These are phyloP conservation scores for Pholiota molesta DNA, from an alignment of 768 basidiomycete genomes.

Conservation along the genomic window DNA sequence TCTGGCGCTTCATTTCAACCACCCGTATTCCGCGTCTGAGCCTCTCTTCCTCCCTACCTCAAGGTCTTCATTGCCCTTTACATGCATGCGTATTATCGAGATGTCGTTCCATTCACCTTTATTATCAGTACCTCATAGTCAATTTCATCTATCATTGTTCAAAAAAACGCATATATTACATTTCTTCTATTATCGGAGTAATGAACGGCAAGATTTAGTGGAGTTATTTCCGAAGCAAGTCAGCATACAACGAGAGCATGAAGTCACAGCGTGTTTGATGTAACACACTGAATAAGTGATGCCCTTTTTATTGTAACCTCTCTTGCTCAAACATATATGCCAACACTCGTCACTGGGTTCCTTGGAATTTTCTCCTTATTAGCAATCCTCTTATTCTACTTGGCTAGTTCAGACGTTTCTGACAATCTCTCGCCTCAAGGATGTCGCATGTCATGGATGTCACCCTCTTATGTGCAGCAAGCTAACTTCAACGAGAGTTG, in stretches of 20 bases:
- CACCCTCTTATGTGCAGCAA: conserved; percentile 83
- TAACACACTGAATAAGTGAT: neutral
- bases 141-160: conserved; percentile 12
- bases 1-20: conserved; percentile 12
- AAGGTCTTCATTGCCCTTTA: conserved; percentile 8
- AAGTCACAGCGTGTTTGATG: neutral
- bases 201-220: too few species aligned
- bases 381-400: conserved; percentile 41
- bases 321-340: conserved; percentile 22
- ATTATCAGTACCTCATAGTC: conserved; percentile 18
- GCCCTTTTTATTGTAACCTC: neutral
- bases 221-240: too few species aligned
- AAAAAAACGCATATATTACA: conserved; percentile 13
- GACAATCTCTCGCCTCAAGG: conserved; percentile 77
- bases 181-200: neutral
- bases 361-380: conserved; percentile 40
- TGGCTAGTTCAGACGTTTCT: conserved; percentile 46
- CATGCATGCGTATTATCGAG: conserved; percentile 20
- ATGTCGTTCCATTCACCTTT: conserved; percentile 13
- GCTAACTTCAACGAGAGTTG: conserved; percentile 64
- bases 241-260: too few species aligned
- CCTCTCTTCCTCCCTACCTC: conserved; percentile 1
- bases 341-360: conserved; percentile 29
- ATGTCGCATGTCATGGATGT: conserved; percentile 98
- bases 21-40: conserved; percentile 6